These are phyloP conservation scores for Artemisia tridentata DNA, from an alignment of 129 eudicot genomes.

Conservation along the genomic window DNA sequence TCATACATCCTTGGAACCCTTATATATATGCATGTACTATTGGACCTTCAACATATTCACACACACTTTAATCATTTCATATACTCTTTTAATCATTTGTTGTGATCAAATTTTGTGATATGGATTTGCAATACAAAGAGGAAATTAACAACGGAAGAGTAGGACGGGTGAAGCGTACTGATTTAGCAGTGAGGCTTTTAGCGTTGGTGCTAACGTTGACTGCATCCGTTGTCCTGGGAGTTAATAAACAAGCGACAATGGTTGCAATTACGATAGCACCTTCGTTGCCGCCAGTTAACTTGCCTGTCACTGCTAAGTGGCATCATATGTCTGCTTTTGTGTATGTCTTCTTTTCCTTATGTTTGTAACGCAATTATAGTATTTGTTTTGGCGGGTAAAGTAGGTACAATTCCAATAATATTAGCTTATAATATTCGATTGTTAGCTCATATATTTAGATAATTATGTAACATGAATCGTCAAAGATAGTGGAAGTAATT, in stretches of 20 bases:
- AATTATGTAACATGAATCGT: too few species aligned
- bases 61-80: not conserved
- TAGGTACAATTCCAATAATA: too few species aligned
- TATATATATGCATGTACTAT: conserved; percentile 9
- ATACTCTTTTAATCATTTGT: not conserved
- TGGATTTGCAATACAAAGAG: conserved; percentile 32
- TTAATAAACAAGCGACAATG: conserved; percentile 44
- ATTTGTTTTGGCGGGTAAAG: not conserved
- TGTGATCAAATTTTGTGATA: not conserved
- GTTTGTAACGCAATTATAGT: not conserved
- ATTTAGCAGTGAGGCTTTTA: conserved; percentile 42
- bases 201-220: conserved; percentile 48
- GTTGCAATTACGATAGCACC: conserved; percentile 40
- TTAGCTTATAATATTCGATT: too few species aligned
- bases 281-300: conserved; percentile 51
- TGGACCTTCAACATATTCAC: too few species aligned
- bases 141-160: conserved; percentile 17
- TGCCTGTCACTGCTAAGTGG: conserved; percentile 68
- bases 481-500: too few species aligned
- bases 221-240: conserved; percentile 59
- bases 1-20: not conserved
- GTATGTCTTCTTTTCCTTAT: conserved; percentile 36
- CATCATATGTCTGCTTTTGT: conserved; percentile 68
- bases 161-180: conserved; percentile 31
- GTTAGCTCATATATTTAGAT: too few species aligned